phyloP scores from a whole-genome alignment of 257 asterid species.

The Gentiana straminea region DNA sequence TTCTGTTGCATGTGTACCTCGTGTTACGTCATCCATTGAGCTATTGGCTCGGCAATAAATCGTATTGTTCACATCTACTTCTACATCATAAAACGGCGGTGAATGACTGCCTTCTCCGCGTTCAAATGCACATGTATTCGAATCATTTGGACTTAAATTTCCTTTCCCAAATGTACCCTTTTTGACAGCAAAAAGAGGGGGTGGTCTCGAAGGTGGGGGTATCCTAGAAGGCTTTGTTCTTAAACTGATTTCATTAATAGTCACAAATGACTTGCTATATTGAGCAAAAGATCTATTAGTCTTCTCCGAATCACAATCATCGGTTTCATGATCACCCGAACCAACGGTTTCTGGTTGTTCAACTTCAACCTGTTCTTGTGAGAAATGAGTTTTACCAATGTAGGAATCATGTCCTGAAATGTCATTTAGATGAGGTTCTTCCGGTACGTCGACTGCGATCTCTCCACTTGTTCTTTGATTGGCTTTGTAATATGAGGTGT shows the following conservation, averaged over 20 bases:
- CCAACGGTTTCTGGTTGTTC: constrained; percentile 19
- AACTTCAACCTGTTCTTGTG: constrained; percentile 18
- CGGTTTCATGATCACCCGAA: constrained; percentile 15
- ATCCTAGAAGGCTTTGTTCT: constrained; percentile 68
- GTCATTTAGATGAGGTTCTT: constrained; percentile 29
- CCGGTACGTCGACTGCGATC: constrained; percentile 22
- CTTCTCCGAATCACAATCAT: constrained; percentile 18
- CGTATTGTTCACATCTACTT: constrained; percentile 34
- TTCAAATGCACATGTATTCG: constrained; percentile 33
- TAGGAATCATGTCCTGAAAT: constrained; percentile 35
- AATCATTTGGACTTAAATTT: constrained; percentile 26
- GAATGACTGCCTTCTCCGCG: constrained; percentile 26
- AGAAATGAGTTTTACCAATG: constrained; percentile 28
- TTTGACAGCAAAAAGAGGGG: constrained; percentile 47
- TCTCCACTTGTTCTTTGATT: constrained; percentile 25
- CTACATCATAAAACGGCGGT: constrained; percentile 41
- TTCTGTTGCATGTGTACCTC: constrained; percentile 15
- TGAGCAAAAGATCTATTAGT: constrained; percentile 18
- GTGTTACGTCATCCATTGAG: constrained; percentile 24
- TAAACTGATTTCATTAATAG: constrained; percentile 66
- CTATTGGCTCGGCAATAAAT: constrained; percentile 10
- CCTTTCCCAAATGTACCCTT: constrained; percentile 22
- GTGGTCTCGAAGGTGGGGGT: constrained; percentile 96
- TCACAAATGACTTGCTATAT: constrained; percentile 42
- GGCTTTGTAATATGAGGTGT: constrained; percentile 36